These are phyloP conservation scores for barrel medic (Medicago truncatula) DNA, from an alignment of 306 rosid genomes.

Conservation along the genomic window MtrunA17r5.0-ANR NC_053042.1:37349501-37350000, in stretches of 20 bases:
- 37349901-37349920: neutral
- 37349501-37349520: conserved; percentile 89
- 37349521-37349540: conserved; percentile 79
- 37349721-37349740: conserved; percentile 67
- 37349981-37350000: neutral
- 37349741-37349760: conserved; percentile 69
- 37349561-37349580: conserved; percentile 89
- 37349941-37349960: neutral
- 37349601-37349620: conserved; percentile 60
- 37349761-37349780: conserved; percentile 84
- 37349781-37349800: conserved; percentile 83
- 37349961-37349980: neutral
- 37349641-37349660: conserved; percentile 75
- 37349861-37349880: neutral
- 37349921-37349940: neutral
- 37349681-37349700: conserved; percentile 85
- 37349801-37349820: conserved; percentile 76
- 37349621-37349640: conserved; percentile 82
- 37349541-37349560: conserved; percentile 80
- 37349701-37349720: conserved; percentile 81
- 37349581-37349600: conserved; percentile 80
- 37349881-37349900: neutral
- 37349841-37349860: conserved; percentile 8
- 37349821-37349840: conserved; percentile 77
- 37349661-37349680: conserved; percentile 68